Base-by-base conservation (phyloP, 371 early-diverging fungal species). In the Mucor sp. region DNA sequence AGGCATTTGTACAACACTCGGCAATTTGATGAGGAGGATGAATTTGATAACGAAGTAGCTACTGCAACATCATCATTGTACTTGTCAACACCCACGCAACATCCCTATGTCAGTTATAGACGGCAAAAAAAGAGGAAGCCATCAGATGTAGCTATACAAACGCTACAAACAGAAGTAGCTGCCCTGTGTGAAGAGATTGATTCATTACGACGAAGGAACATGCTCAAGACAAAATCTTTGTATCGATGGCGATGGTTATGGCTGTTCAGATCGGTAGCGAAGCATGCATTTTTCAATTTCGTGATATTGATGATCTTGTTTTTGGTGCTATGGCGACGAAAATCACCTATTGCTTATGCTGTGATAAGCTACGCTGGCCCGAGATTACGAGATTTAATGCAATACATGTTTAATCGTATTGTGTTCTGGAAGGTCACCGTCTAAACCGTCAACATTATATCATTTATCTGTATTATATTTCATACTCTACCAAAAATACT, bases 311-410 rank as follows among this genome's bases (percentile, higher is more conserved):
- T 68, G 8, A 60, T 82, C 6, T 17, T 75, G 2, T 80, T 80
- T 50, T 8, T 76, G 25, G 63, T 78, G 2, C 56, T 82, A 0
- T 72, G 68, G 70, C 61, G 66, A 39, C 62, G 74, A 25, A 71
- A 72, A 44, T 80, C 78, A 9, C 83, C 83, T 15, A 70, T 78
- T 43, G 80, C 83, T 21, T 76, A 73, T 60, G 75, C 77, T 4
- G 66, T 80, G 17, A 67, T 80, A 0, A 58, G 61, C 33, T 75
- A 74, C 35, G 57, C 70, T n/a, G 69, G 71, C 2, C 79, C 83
- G 7, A 14, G 53, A 23, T 30, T 47, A 5, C 59, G 30, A 39
- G 53, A 53, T 21, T 60, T 70, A n/a, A 23, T 72, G 33, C 64
- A 66, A 23, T 71, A 74, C 9, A 41, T 77, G 11, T 65, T 56